Conservation (phyloP, 208 protist genomes). For the Leishmania mexicana region DNA sequence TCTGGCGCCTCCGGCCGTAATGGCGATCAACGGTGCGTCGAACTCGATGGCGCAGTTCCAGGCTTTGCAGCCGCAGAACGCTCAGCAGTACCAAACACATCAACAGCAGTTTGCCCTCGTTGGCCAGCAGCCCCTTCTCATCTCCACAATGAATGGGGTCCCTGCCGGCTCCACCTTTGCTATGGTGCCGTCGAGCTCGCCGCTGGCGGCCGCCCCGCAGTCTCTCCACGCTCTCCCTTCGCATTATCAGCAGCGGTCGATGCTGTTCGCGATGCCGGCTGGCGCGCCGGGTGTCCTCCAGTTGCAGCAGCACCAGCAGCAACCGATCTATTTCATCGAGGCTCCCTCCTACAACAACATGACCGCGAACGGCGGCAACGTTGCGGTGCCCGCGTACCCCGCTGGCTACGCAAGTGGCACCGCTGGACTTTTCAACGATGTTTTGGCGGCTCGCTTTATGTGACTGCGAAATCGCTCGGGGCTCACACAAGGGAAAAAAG, state of each 20-base stretch:
- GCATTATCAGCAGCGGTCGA: slow-evolving; percentile 7
- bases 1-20: neutral
- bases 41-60: slow-evolving; percentile 10
- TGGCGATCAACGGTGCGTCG: neutral
- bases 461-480: neutral
- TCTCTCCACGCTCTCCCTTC: neutral
- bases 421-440: neutral
- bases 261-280: slow-evolving; percentile 25
- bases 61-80: slow-evolving; percentile 5
- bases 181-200: slow-evolving; percentile 6
- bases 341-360: slow-evolving; percentile 15
- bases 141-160: slow-evolving; percentile 4
- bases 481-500: neutral
- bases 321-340: slow-evolving; percentile 18
- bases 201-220: slow-evolving; percentile 4
- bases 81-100: slow-evolving; percentile 15
- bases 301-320: slow-evolving; percentile 22
- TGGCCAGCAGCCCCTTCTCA: slow-evolving; percentile 9
- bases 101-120: slow-evolving; percentile 11
- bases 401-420: neutral
- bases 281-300: slow-evolving; percentile 14
- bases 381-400: neutral
- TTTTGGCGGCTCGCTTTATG: neutral
- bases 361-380: slow-evolving; percentile 7
- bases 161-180: slow-evolving; percentile 7